phyloP scores from a whole-genome alignment of 495 filamentous ascomycete genomes.

The Penicillium canariense region DNA sequence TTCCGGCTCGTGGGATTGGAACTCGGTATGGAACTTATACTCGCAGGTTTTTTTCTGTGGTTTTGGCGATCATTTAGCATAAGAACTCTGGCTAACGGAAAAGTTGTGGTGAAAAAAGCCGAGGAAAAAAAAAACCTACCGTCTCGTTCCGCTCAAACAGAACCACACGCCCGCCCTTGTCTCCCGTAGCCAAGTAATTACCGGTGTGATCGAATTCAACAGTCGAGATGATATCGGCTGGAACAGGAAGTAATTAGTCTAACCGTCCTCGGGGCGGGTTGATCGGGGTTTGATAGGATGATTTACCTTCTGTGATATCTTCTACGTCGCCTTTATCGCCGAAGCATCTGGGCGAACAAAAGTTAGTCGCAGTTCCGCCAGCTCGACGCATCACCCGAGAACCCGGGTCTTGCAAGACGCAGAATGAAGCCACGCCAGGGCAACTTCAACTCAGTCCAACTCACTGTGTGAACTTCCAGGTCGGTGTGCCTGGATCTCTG shows the following conservation, averaged over 20 bases:
- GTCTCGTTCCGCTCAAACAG: constrained; percentile 98
- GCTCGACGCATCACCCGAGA: background rate
- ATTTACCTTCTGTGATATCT: constrained; percentile 97
- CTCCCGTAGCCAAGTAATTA: constrained; percentile 95
- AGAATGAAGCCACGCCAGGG: background rate
- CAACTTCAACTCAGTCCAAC: constrained; percentile 38
- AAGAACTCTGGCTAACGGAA: background rate
- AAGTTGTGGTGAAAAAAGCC: constrained; percentile 17
- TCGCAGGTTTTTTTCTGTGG: constrained; percentile 99
- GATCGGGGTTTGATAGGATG: constrained; percentile 9
- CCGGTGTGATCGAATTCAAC: constrained; percentile 99
- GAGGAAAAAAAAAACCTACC: constrained; percentile 43
- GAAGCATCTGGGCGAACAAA: constrained; percentile 73
- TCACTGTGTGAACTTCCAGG: constrained; percentile 99
- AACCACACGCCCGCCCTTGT: constrained; percentile 96
- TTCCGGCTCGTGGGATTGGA: constrained; percentile 98
- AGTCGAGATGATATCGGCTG: constrained; percentile 98
- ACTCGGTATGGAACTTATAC: constrained; percentile 99
- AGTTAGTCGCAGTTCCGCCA: constrained; percentile 9
- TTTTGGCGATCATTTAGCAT: background rate
- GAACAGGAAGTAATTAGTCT: constrained; percentile 11
- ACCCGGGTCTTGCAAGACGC: background rate
- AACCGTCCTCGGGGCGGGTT: background rate
- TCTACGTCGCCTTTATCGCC: constrained; percentile 99
- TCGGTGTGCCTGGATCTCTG: constrained; percentile 86